phyloP scores from a whole-genome alignment of 2,329 filamentous ascomycete genomes.

The Fusarium ambrosium region DNA sequence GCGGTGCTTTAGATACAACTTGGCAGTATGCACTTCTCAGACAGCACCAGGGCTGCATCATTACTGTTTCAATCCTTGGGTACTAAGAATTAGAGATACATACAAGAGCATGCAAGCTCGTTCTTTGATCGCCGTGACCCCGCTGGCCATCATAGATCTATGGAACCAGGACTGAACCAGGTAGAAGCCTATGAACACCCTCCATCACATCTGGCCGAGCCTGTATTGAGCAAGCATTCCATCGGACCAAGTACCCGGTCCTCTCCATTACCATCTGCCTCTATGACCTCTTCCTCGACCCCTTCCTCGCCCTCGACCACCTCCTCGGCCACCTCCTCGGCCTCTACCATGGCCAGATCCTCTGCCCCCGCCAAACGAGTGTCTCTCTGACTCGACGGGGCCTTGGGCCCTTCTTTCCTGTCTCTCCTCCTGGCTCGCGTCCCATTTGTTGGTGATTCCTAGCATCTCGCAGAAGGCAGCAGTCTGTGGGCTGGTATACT shows the following conservation, averaged over 20 bases:
- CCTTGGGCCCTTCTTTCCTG: constrained; percentile 69
- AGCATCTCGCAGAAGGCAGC: constrained; percentile 83
- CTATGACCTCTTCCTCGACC: constrained; percentile 43
- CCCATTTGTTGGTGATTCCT: constrained; percentile 81
- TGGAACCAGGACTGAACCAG: not conserved
- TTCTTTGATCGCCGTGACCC: not conserved
- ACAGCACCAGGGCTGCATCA: not conserved
- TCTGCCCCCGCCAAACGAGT: constrained; percentile 55
- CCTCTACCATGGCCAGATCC: constrained; percentile 54
- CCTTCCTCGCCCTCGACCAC: constrained; percentile 47
- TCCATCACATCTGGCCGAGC: not conserved
- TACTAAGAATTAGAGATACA: not conserved
- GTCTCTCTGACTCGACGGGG: constrained; percentile 60
- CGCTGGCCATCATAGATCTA: not conserved
- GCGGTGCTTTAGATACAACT: not conserved
- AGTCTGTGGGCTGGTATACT: constrained; percentile 92
- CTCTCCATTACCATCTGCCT: constrained; percentile 36
- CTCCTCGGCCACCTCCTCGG: constrained; percentile 53
- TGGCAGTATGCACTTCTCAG: not conserved
- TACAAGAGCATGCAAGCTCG: not conserved
- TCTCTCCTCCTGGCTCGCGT: constrained; percentile 79
- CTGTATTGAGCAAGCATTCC: not conserved
- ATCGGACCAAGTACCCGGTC: not conserved
- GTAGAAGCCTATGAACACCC: not conserved
- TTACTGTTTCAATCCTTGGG: not conserved